Conservation (phyloP, 495 filamentous ascomycete species). For the Bathelium albidoporum region DNA sequence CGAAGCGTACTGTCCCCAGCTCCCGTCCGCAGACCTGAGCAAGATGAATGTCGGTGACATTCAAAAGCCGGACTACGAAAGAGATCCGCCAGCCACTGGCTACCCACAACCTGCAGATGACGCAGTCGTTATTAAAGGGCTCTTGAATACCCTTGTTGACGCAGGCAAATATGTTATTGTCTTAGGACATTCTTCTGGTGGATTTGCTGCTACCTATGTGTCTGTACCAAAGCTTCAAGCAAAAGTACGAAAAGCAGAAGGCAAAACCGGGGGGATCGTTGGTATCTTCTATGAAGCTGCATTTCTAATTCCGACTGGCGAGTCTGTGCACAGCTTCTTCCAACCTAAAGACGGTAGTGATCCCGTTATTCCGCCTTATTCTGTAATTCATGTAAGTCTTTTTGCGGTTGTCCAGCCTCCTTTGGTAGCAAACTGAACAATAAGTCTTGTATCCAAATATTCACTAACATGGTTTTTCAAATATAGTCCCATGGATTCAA, state of each 20-base stretch:
- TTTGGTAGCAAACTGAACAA: neutral
- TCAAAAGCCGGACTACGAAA: conserved; percentile 25
- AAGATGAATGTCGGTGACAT: conserved; percentile 26
- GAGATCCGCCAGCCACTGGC: conserved; percentile 22
- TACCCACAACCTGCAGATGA: conserved; percentile 27
- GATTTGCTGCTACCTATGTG: conserved; percentile 30
- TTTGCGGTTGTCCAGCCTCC: neutral
- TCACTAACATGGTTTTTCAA: neutral
- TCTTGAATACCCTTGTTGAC: conserved; percentile 21
- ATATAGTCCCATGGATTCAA: neutral
- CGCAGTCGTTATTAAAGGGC: conserved; percentile 15
- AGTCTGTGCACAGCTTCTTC: conserved; percentile 25
- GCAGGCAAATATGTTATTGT: conserved; percentile 24
- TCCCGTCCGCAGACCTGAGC: conserved; percentile 27
- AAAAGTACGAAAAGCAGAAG: conserved; percentile 15
- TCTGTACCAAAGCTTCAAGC: conserved; percentile 23
- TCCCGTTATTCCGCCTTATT: conserved; percentile 15
- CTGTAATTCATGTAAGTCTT: conserved; percentile 25
- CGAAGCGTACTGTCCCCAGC: conserved; percentile 30
- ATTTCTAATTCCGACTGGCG: conserved; percentile 27
- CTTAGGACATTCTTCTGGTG: conserved; percentile 30
- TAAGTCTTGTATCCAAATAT: neutral
- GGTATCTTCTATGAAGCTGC: conserved; percentile 30
- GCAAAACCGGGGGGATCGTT: conserved; percentile 27
- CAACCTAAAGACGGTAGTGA: conserved; percentile 22